phyloP scores from a whole-genome alignment of 441 rosid species.

The Bruguiera hainesii region DNA sequence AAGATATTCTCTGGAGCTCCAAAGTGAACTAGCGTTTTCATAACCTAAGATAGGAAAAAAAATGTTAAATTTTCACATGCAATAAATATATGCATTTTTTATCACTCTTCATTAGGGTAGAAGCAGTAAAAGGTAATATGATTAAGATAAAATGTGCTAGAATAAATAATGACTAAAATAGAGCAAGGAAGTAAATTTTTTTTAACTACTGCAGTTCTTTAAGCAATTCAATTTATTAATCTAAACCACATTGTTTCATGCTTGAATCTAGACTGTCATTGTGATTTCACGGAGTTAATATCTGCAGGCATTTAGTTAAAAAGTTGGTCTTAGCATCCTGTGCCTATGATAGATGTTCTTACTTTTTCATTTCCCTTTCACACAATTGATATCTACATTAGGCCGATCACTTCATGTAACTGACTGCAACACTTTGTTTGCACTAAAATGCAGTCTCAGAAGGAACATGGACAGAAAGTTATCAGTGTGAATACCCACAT shows the following conservation, averaged over 20 bases:
- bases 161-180: not conserved
- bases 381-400: not conserved
- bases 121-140: not conserved
- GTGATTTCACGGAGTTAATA: not conserved
- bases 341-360: no score
- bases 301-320: not conserved
- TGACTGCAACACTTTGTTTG: not conserved
- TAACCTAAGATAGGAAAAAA: conserved; percentile 45
- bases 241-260: not conserved
- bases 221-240: not conserved
- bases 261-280: not conserved
- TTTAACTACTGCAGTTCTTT: not conserved
- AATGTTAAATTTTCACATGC: conserved; percentile 5
- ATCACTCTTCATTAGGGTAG: not conserved
- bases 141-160: conserved; percentile 4
- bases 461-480: not conserved
- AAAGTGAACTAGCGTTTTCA: conserved; percentile 88
- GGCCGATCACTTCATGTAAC: not conserved
- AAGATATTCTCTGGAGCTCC: conserved; percentile 82
- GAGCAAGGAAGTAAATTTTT: not conserved
- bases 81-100: no score
- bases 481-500: not conserved
- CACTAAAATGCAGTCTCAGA: conserved; percentile 4
- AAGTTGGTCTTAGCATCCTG: not conserved
- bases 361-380: no score